These are phyloP conservation scores for Cystobasidium sp. DNA, from an alignment of 1,284 basidiomycete genomes.

Conservation along the genomic window DNA sequence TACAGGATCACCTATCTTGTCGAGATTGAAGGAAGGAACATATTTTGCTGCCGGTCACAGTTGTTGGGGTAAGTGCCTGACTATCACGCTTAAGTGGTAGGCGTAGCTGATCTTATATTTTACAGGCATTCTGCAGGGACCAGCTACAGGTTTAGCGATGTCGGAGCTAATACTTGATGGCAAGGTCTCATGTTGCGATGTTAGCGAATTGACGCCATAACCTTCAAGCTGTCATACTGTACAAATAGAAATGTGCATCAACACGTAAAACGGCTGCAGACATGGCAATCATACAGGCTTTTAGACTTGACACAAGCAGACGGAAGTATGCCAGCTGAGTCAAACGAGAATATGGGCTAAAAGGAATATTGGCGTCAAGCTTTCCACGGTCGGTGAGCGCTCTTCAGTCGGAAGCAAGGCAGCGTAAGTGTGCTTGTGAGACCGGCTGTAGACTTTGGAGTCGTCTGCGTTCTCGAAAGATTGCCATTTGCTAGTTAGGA, in stretches of 20 bases:
- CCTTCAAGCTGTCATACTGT: neutral
- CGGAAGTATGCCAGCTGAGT: too few relatives aligned
- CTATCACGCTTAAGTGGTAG: neutral
- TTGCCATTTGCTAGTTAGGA: too few relatives aligned
- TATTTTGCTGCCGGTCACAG: conserved; percentile 60
- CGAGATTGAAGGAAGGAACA: conserved; percentile 60
- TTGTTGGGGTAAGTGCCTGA: conserved; percentile 60
- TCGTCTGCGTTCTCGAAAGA: too few relatives aligned
- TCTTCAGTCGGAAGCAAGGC: too few relatives aligned
- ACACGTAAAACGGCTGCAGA: neutral
- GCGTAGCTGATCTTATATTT: conserved; percentile 31
- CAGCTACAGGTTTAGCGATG: conserved; percentile 63
- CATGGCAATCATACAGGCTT: too few relatives aligned
- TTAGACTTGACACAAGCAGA: too few relatives aligned
- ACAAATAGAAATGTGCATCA: neutral
- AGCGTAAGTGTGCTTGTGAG: too few relatives aligned
- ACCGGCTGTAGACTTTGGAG: too few relatives aligned
- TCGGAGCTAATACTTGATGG: conserved; percentile 63
- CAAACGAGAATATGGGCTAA: too few relatives aligned
- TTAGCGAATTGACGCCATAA: conserved; percentile 59
- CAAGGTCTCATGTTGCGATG: conserved; percentile 61
- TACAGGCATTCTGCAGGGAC: conserved; percentile 53
- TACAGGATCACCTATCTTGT: conserved; percentile 61
- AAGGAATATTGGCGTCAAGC: too few relatives aligned
- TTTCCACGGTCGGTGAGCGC: too few relatives aligned